Base-by-base conservation (phyloP, 1,284 basidiomycete genomes). In the Apiotrichum akiyoshidainum region DNA sequence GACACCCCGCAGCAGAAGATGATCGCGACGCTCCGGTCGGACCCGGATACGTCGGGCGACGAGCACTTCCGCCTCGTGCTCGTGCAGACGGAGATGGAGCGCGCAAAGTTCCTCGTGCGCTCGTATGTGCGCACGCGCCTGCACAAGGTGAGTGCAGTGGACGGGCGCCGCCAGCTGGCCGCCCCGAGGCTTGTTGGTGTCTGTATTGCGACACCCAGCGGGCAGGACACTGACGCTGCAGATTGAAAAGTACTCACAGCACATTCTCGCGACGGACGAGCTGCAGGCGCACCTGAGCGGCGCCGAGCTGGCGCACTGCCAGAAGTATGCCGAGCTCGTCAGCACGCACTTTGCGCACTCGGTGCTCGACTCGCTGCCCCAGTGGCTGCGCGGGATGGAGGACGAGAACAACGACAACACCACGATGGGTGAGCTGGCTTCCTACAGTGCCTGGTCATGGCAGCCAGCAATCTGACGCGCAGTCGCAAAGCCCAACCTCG, bases 61-160 rank as follows among this genome's bases (percentile, higher is more conserved):
- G 92, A 95, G 65, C 91, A 96, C 70, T 88, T 92, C 65, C 83
- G 90, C 63, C 88, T 93, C 45, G 87, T 91, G 80, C 85, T 95
- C 48, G 92, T 91, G 0, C 90, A 93, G 77, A 92, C 90, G 0
- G 92, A 96, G 77, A 85, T 93, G 69, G 92, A 96, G 75, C 84
- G 92, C 45, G 88, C 91, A 68, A 92, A 92, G 77, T 96, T 90
- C 71, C 84, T 94, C 59, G 85, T 94, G 22, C 80, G 91, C 56
- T 88, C 88, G 1, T 95, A 94, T 72, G 83, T 94, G 5, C 83
- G 92, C n/a, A 89, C 88, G 39, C 81, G 92, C 61, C 73, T 94
- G 54, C 86, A 83, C 80, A 96, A 96, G 83, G 92, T 89, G 60
- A 52, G 81, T 68, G 10, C 42, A 7, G 42, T 10, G 26, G n/a